Percentiles rank a stretch among this genome's conserved stretches.
These are phyloP conservation scores for Neofusicoccum umdonicola DNA, from an alignment of 2,329 filamentous ascomycete species.

Conservation along the genomic window DNA sequence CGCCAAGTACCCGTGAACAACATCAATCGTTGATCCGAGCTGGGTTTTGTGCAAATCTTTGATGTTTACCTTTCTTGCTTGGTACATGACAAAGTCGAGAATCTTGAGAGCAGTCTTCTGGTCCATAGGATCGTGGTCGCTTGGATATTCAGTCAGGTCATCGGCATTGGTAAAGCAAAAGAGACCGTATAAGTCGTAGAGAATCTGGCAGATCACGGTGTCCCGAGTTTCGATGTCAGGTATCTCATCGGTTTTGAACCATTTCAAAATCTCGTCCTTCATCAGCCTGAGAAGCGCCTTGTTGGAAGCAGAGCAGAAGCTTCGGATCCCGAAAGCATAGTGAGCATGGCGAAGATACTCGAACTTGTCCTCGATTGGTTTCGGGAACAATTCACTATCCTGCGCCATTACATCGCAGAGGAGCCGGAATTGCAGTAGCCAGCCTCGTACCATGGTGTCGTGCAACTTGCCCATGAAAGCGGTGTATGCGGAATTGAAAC, in stretches of 20 bases:
- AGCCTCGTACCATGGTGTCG: slow-evolving; percentile 82
- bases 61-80: slow-evolving; percentile 80
- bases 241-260: slow-evolving; percentile 57
- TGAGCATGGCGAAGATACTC: slow-evolving; percentile 80
- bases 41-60: slow-evolving; percentile 92
- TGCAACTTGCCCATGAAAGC: slow-evolving; percentile 64
- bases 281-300: slow-evolving; percentile 87
- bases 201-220: slow-evolving; percentile 72
- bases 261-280: slow-evolving; percentile 76
- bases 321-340: slow-evolving; percentile 76
- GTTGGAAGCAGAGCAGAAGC: slow-evolving; percentile 79
- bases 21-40: slow-evolving; percentile 84
- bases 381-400: slow-evolving; percentile 61
- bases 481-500: slow-evolving; percentile 30
- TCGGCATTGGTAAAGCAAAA: slow-evolving; percentile 35
- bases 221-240: slow-evolving; percentile 67
- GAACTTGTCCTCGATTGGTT: slow-evolving; percentile 69
- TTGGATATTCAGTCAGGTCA: slow-evolving; percentile 64
- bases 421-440: slow-evolving; percentile 82
- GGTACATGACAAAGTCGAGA: slow-evolving; percentile 76
- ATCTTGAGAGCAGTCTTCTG: slow-evolving; percentile 76
- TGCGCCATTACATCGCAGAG: slow-evolving; percentile 73
- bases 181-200: slow-evolving; percentile 41
- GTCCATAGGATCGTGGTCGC: slow-evolving; percentile 71
- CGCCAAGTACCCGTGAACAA: slow-evolving; percentile 84